These are phyloP conservation scores for Hymenoscyphus salicellus DNA, from an alignment of 2,329 filamentous ascomycete genomes.

Conservation along the genomic window DNA sequence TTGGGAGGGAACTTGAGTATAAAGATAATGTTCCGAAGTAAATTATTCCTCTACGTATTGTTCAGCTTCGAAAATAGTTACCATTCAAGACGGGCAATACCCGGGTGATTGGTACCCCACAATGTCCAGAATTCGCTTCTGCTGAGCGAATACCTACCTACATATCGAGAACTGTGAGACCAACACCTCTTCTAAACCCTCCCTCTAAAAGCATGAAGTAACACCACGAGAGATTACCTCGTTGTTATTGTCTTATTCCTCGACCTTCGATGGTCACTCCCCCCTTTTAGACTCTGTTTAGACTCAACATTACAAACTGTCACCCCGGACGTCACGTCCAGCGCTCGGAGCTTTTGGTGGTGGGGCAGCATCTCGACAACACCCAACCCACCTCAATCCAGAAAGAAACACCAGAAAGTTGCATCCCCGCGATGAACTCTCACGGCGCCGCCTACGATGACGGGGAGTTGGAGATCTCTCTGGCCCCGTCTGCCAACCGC, in stretches of 20 bases:
- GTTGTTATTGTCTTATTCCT: neutral
- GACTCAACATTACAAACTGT: neutral
- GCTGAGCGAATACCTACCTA: neutral
- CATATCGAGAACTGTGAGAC: neutral
- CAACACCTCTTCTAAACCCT: neutral
- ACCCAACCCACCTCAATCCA: conserved; percentile 18
- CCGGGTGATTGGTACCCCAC: neutral
- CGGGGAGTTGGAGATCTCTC: conserved; percentile 77
- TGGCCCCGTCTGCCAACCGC: conserved; percentile 63
- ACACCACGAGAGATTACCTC: neutral
- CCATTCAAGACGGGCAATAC: neutral
- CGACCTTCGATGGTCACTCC: neutral
- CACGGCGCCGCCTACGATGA: conserved; percentile 60
- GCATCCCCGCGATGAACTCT: conserved; percentile 26
- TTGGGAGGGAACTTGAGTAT: neutral
- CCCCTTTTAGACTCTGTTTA: neutral
- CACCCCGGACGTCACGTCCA: neutral
- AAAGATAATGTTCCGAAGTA: neutral
- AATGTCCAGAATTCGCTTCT: conserved; percentile 2
- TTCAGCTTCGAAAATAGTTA: conserved; percentile 1
- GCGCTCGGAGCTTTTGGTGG: conserved; percentile 13
- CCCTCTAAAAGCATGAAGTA: neutral
- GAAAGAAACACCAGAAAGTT: conserved; percentile 13
- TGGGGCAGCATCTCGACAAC: conserved; percentile 21
- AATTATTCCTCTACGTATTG: neutral